A percentile compares a stretch with the other conserved stretches of the same genome.
These are phyloP conservation scores for Melampsora larici-populina DNA, from an alignment of 1,284 basidiomycete species.

Conservation along the genomic window DNA sequence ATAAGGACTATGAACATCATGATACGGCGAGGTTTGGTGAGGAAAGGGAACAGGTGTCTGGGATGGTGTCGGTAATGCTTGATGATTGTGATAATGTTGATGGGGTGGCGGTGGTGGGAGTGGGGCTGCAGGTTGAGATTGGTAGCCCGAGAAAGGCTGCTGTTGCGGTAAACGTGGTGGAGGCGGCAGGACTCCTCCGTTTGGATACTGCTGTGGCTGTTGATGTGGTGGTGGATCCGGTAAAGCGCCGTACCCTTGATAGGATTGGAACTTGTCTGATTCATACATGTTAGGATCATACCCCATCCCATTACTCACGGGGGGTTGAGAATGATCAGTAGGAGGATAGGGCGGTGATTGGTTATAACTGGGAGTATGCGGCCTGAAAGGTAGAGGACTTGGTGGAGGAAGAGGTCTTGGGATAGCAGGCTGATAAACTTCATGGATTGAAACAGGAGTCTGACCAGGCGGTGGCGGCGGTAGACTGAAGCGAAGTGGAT, in stretches of 20 bases:
- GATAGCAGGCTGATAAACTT: conserved; percentile 19
- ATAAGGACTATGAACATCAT: conserved; percentile 9
- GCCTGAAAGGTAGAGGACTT: conserved; percentile 4
- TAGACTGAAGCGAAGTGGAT: conserved; percentile 10
- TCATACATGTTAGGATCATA: conserved; percentile 5
- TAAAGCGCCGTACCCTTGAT: neutral
- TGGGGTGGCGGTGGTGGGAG: neutral
- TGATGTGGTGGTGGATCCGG: conserved; percentile 17
- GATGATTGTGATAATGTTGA: conserved; percentile 23
- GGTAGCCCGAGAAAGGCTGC: neutral
- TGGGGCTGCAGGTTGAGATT: conserved; percentile 10
- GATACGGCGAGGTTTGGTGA: neutral
- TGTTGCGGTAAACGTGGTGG: conserved; percentile 14
- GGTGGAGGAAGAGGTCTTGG: conserved; percentile 18
- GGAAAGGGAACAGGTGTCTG: neutral
- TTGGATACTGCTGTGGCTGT: conserved; percentile 8
- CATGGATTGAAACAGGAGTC: conserved; percentile 38
- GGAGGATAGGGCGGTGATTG: neutral
- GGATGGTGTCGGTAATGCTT: neutral
- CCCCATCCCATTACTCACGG: conserved; percentile 8
- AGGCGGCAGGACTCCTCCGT: neutral
- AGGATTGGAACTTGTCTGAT: neutral
- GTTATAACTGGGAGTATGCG: conserved; percentile 2
- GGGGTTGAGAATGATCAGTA: conserved; percentile 14
- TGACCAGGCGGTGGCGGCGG: conserved; percentile 41